Evolutionary conservation across 2,329 filamentous ascomycete genomes (phyloP).

Genomic region (Metarhizium robertsii): DNA sequence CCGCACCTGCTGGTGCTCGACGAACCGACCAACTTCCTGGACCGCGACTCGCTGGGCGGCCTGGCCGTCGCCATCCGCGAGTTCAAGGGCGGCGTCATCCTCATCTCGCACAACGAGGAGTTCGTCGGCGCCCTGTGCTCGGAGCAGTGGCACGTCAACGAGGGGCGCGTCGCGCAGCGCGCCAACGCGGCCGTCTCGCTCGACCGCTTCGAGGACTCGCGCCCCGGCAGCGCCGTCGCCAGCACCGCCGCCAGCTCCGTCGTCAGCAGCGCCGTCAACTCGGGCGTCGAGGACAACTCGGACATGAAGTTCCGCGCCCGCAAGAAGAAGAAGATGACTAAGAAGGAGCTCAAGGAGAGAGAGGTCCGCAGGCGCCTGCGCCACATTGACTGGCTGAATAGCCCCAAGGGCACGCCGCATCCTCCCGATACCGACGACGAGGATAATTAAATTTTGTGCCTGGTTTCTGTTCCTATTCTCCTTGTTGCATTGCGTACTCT

Average conservation of each 20-base stretch:
- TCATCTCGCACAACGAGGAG: slow-evolving; percentile 99
- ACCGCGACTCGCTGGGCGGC: slow-evolving; percentile 92
- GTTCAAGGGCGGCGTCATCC: slow-evolving; percentile 96
- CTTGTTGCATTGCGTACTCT: neutral
- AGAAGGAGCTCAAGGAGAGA: slow-evolving; percentile 89
- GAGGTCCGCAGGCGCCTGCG: slow-evolving; percentile 79
- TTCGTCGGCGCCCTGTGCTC: slow-evolving; percentile 93
- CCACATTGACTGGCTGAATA: slow-evolving; percentile 79
- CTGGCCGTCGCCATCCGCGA: slow-evolving; percentile 96
- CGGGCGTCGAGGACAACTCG: slow-evolving; percentile 61
- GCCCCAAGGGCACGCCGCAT: slow-evolving; percentile 73
- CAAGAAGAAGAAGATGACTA: slow-evolving; percentile 99
- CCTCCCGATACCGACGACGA: slow-evolving; percentile 73
- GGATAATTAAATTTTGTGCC: slow-evolving; percentile 15
- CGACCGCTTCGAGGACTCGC: slow-evolving; percentile 80
- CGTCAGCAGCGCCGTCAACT: slow-evolving; percentile 47
- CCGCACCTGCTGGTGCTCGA: slow-evolving; percentile 94
- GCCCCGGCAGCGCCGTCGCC: slow-evolving; percentile 48
- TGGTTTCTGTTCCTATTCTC: neutral
- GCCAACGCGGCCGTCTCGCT: slow-evolving; percentile 64
- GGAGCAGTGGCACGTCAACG: slow-evolving; percentile 91
- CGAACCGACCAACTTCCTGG: slow-evolving; percentile 98
- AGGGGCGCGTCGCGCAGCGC: slow-evolving; percentile 79
- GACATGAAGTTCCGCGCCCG: slow-evolving; percentile 79
- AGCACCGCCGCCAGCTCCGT: slow-evolving; percentile 50